These are phyloP conservation scores for Castanea mollissima DNA, from an alignment of 306 rosid species.

Conservation along the genomic window DNA sequence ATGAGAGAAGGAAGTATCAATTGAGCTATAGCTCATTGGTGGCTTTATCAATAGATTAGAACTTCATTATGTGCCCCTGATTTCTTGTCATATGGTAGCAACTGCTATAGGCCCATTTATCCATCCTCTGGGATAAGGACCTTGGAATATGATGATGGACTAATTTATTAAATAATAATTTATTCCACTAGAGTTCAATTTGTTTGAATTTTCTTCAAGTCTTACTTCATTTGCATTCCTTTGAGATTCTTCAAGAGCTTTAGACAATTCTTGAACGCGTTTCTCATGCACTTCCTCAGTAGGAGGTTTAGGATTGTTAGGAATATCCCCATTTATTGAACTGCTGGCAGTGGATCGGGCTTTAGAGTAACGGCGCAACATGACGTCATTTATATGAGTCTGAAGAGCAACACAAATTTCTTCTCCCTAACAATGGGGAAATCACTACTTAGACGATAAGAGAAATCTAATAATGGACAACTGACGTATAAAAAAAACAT, in stretches of 20 bases:
- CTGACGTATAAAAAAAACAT: constrained; percentile 14
- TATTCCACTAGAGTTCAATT: neutral
- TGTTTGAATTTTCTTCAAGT: constrained; percentile 16
- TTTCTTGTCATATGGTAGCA: neutral
- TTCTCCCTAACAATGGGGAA: constrained; percentile 69
- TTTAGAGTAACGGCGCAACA: constrained; percentile 88
- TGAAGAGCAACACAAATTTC: constrained; percentile 97
- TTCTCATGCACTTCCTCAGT: constrained; percentile 57
- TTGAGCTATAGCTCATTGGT: too few relatives aligned
- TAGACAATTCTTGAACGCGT: constrained; percentile 71
- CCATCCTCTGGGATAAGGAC: neutral
- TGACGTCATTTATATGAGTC: constrained; percentile 91
- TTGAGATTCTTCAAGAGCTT: constrained; percentile 79
- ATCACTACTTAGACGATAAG: neutral
- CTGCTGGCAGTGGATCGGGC: constrained; percentile 52
- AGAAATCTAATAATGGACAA: neutral
- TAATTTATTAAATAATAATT: neutral
- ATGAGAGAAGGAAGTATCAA: too few relatives aligned
- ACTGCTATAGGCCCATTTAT: neutral
- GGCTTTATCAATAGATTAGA: neutral
- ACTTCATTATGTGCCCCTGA: neutral
- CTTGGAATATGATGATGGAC: neutral
- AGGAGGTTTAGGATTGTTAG: constrained; percentile 51
- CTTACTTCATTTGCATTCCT: constrained; percentile 72
- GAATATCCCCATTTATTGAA: constrained; percentile 55